Conservation (phyloP, 495 filamentous ascomycete species). For the Penicillium lividum region DNA sequence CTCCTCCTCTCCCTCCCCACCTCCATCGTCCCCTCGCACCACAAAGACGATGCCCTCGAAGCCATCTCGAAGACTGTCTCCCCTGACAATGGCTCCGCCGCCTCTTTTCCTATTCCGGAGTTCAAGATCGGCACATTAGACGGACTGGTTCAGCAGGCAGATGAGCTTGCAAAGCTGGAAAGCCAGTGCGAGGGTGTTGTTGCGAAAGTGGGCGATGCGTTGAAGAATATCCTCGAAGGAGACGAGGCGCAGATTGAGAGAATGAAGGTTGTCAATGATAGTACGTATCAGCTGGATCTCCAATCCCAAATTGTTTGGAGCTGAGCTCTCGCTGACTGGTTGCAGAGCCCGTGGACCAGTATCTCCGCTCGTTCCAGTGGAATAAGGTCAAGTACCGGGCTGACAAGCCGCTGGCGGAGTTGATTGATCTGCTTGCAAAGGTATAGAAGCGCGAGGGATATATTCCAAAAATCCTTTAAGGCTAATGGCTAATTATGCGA, state of each 20-base stretch:
- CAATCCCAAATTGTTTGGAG: not conserved
- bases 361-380: constrained; percentile 86
- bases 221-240: constrained; percentile 75
- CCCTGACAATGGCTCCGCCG: constrained; percentile 72
- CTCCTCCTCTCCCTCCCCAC: constrained; percentile 74
- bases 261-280: constrained; percentile 95
- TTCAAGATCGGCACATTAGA: constrained; percentile 98
- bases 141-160: constrained; percentile 93
- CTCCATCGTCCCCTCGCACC: constrained; percentile 68
- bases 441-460: constrained; percentile 36
- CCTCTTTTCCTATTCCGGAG: constrained; percentile 79
- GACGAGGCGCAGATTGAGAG: constrained; percentile 79
- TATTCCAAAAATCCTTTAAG: not conserved
- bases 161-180: constrained; percentile 89
- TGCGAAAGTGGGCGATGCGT: constrained; percentile 81
- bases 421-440: constrained; percentile 85
- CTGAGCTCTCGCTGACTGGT: constrained; percentile 8
- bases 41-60: constrained; percentile 77
- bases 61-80: constrained; percentile 70
- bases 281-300: constrained; percentile 52
- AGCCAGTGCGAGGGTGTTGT: constrained; percentile 77
- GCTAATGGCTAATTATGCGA: not conserved
- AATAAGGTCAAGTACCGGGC: constrained; percentile 96
- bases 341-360: constrained; percentile 88
- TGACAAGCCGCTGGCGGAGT: constrained; percentile 81